Evolutionary conservation across 2,329 filamentous ascomycete species (phyloP), one percentile per base, ranked within the genome.

Genomic region (Calonectria montana): DNA sequence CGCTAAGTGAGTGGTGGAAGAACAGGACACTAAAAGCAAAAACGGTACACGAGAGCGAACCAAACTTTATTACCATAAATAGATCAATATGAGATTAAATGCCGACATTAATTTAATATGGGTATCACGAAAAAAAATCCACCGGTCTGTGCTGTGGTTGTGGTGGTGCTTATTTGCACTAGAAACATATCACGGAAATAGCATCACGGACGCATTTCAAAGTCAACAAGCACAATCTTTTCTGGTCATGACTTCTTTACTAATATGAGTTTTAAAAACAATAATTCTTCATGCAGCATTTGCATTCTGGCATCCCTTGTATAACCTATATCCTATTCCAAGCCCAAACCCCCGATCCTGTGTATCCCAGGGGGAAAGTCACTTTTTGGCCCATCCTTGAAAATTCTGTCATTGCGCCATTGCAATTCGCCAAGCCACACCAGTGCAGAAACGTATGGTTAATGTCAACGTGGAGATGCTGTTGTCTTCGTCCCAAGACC

Each of bases 241-340:
- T 31, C 37, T 23, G n/a, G 31, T 39, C 53, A 59, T 59, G 23
- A 59, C 13, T 57, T 59, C n/a, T 59, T 39, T 59, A 39, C 37
- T 39, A 39, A 39, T 25, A 39, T 25, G 15, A 9, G 8, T 39
- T 59, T 39, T n/a, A 16, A 55, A 55, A 59, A 21, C 23, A 59
- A 35, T 31, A 45, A 35, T 75, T 76, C 48, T 71, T 75, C 65
- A 71, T 79, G 77, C 76, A 74, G 66, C 67, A 71, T 72, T 79
- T 50, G 77, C 77, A 79, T 79, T 79, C 77, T 78, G 77, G 72
- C 70, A 71, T 77, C 72, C 71, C 66, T 71, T 79, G 73, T 79
- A 77, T 79, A 77, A 63, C 76, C 53, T 77, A 75, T 78, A 79
- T 79, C 75, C 69, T 37, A 65, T 72, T 70, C 62, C 64, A 47